Base-by-base conservation (phyloP, 78 protist species). In the Pirum gemmata region DNA sequence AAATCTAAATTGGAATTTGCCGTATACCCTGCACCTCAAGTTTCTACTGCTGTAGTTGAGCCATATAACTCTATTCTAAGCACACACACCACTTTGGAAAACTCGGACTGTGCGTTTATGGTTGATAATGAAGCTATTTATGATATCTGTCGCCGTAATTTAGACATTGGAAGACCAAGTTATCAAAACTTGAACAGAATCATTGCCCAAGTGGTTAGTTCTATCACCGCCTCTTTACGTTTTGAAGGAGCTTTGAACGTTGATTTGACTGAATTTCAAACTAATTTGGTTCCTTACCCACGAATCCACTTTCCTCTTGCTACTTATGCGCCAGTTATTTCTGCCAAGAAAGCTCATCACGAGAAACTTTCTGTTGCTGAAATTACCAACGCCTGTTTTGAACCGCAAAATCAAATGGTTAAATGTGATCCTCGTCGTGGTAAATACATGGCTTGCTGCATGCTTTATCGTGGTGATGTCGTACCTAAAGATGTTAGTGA, bases 391-490 rank as follows among this genome's bases (percentile, higher is more conserved):
- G 41, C 98, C 27, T 98, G 86, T 76, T 97, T 97, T 90, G 98
- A 96, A 92, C 98, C 98, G 73, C 94, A 94, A n/a, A 92, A 94
- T 89, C 91, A 93, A 94, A 94, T 98, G 98, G 97, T 93, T 92
- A 97, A 97, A 95, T 97, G 99, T 87, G 99, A 98, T 92, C 99
- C 99, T 73, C 94, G 97, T 74, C 95, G 93, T 87, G 99, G 99
- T 83, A 97, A 97, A 94, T 97, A 96, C 95, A 97, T 98, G 99
- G 97, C 99, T 27, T 93, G 97, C 94, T 96, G 99, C 95, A 84
- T 97, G 83, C 93, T 97, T 93, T 98, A 96, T 95, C 98, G 99
- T 34, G 99, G 99, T 51, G 98, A 96, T 89, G 98, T 98, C 38
- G 98, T 96, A 33, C 99, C 99, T 80, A 97, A 98, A 96, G 99